A percentile compares a stretch with the other conserved stretches of the same genome.
Conservation (phyloP, 495 filamentous ascomycete species). For the Aspergillus diversus region DNA sequence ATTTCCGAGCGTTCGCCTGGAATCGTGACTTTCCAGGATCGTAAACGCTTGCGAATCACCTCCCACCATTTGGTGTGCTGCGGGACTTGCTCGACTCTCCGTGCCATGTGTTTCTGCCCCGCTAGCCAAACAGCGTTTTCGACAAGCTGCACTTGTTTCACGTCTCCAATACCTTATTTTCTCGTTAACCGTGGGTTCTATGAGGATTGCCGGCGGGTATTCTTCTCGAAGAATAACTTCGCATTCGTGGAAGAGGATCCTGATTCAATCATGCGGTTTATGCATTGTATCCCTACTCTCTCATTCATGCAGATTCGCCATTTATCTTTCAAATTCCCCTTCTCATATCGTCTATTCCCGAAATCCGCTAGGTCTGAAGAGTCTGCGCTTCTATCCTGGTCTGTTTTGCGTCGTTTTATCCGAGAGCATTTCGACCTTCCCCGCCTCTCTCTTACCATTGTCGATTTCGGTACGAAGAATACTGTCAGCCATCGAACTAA, state of each 20-base stretch:
- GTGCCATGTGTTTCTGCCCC: constrained; percentile 31
- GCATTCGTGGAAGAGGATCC: constrained; percentile 29
- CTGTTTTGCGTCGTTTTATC: constrained; percentile 32
- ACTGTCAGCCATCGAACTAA: constrained; percentile 1
- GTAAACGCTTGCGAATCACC: constrained; percentile 14
- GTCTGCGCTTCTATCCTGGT: constrained; percentile 23
- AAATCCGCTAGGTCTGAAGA: constrained; percentile 17
- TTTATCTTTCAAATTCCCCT: constrained; percentile 29
- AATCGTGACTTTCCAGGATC: constrained; percentile 23
- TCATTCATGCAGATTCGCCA: constrained; percentile 27
- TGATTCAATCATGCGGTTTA: constrained; percentile 25
- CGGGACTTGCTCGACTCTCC: constrained; percentile 27
- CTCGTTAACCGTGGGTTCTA: constrained; percentile 31
- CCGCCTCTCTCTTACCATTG: constrained; percentile 23
- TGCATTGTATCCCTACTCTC: constrained; percentile 23
- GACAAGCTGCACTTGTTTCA: constrained; percentile 30
- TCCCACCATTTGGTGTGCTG: constrained; percentile 24
- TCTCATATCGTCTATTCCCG: constrained; percentile 9
- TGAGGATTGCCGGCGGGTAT: constrained; percentile 26
- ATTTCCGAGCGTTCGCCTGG: constrained; percentile 6
- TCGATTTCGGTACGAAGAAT: constrained; percentile 25
- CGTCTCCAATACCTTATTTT: constrained; percentile 34
- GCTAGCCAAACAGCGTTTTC: constrained; percentile 28
- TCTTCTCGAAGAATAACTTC: constrained; percentile 32
- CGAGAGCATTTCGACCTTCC: constrained; percentile 32